These are phyloP conservation scores for Claviceps paspali DNA, from an alignment of 2,329 filamentous ascomycete genomes.

Conservation along the genomic window DNA sequence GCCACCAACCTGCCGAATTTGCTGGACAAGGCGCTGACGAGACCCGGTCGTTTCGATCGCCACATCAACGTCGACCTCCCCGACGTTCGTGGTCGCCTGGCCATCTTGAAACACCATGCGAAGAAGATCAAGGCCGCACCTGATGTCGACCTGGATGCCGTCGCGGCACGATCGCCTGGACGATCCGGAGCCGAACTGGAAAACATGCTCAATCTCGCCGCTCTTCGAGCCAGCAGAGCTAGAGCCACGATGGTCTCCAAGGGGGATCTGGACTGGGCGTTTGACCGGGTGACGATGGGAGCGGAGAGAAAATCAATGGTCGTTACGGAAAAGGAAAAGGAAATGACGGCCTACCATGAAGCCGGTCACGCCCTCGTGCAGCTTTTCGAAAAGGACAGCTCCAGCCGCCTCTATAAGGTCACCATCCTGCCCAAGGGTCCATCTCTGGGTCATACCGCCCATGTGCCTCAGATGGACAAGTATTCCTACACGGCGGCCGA, in stretches of 20 bases:
- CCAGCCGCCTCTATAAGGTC: constrained; percentile 81
- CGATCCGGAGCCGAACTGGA: constrained; percentile 93
- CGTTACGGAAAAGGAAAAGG: constrained; percentile 84
- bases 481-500: constrained; percentile 79
- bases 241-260: constrained; percentile 63
- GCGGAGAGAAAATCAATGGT: constrained; percentile 81
- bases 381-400: constrained; percentile 58
- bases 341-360: constrained; percentile 92
- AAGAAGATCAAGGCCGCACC: constrained; percentile 71
- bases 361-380: constrained; percentile 87
- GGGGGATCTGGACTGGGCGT: constrained; percentile 87
- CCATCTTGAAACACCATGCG: constrained; percentile 86
- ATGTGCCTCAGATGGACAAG: constrained; percentile 82
- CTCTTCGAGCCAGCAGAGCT: constrained; percentile 81
- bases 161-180: constrained; percentile 78
- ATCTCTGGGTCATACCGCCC: constrained; percentile 73
- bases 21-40: constrained; percentile 85
- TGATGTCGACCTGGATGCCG: constrained; percentile 68
- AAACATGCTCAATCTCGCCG: constrained; percentile 92
- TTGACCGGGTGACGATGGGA: constrained; percentile 96
- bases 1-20: constrained; percentile 93
- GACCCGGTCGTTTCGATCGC: constrained; percentile 89
- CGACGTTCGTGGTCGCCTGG: constrained; percentile 82
- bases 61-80: constrained; percentile 80
- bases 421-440: constrained; percentile 88